phyloP scores from a whole-genome alignment of 2,329 filamentous ascomycete species.

The Atkinsonella hypoxylon region DNA sequence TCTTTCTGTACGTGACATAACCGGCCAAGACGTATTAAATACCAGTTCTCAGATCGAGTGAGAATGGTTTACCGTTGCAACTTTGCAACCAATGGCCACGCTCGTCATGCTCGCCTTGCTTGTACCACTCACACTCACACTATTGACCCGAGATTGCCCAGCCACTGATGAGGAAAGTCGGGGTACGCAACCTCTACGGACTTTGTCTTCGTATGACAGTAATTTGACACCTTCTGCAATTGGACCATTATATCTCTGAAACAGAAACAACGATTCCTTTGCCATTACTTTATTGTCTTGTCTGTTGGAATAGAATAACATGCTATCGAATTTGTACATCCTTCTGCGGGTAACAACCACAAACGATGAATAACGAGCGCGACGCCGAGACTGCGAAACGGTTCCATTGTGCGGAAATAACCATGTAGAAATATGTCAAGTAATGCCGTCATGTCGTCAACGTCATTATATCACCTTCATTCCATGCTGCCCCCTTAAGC shows the following conservation, averaged over 20 bases:
- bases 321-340: not conserved
- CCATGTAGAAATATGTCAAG: not conserved
- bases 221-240: not conserved
- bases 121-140: slow-evolving; percentile 1
- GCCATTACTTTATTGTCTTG: too few relatives aligned
- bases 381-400: not conserved
- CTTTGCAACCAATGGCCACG: not conserved
- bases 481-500: not conserved
- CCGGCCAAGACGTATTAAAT: not conserved
- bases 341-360: not conserved
- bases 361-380: not conserved
- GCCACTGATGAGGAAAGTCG: not conserved
- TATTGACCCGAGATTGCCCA: slow-evolving; percentile 1
- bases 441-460: slow-evolving; percentile 1
- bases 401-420: not conserved
- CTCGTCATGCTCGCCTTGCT: not conserved
- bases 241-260: not conserved
- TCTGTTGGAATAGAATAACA: too few relatives aligned
- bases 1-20: not conserved
- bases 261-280: not conserved
- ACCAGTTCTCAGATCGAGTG: not conserved
- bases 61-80: not conserved
- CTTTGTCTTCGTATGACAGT: not conserved
- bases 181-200: not conserved
- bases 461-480: slow-evolving; percentile 1